Conservation (phyloP, 495 filamentous ascomycete genomes). For the Penicillium bialowiezense region DNA sequence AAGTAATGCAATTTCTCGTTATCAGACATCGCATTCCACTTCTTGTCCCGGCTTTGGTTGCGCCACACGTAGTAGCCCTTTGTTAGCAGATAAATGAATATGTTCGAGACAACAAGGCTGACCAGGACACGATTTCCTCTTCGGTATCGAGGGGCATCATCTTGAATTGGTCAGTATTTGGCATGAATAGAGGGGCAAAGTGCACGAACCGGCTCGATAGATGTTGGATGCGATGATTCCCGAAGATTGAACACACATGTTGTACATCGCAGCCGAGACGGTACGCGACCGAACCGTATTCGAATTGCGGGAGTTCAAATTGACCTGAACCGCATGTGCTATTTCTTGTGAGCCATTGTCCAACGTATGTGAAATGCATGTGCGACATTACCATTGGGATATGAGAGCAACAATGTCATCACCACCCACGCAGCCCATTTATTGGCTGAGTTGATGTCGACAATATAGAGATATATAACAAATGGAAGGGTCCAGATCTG, state of each 20-base stretch:
- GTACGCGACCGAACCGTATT: slow-evolving; percentile 56
- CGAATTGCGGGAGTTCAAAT: slow-evolving; percentile 49
- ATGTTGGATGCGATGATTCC: slow-evolving; percentile 56
- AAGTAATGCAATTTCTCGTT: slow-evolving; percentile 31
- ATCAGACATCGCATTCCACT: slow-evolving; percentile 28
- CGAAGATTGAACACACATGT: slow-evolving; percentile 47
- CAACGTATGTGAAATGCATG: slow-evolving; percentile 30
- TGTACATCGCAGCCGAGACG: slow-evolving; percentile 56
- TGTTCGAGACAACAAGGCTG: slow-evolving; percentile 41
- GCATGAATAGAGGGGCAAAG: slow-evolving; percentile 19
- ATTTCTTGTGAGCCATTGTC: neutral
- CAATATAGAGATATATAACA: slow-evolving; percentile 50
- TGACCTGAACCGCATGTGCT: slow-evolving; percentile 37
- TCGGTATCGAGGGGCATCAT: slow-evolving; percentile 56
- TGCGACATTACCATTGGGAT: slow-evolving; percentile 50
- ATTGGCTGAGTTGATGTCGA: slow-evolving; percentile 40
- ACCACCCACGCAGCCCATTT: slow-evolving; percentile 57
- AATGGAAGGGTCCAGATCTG: slow-evolving; percentile 58
- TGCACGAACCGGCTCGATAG: slow-evolving; percentile 49
- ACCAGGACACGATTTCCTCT: slow-evolving; percentile 52
- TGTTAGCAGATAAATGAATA: slow-evolving; percentile 35
- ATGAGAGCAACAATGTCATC: slow-evolving; percentile 55
- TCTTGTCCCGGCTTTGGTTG: slow-evolving; percentile 28
- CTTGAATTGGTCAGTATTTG: slow-evolving; percentile 36
- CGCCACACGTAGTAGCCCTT: slow-evolving; percentile 44